These are phyloP conservation scores for Penicillium sp. DNA, from an alignment of 2,329 filamentous ascomycete species.

Conservation along the genomic window DNA sequence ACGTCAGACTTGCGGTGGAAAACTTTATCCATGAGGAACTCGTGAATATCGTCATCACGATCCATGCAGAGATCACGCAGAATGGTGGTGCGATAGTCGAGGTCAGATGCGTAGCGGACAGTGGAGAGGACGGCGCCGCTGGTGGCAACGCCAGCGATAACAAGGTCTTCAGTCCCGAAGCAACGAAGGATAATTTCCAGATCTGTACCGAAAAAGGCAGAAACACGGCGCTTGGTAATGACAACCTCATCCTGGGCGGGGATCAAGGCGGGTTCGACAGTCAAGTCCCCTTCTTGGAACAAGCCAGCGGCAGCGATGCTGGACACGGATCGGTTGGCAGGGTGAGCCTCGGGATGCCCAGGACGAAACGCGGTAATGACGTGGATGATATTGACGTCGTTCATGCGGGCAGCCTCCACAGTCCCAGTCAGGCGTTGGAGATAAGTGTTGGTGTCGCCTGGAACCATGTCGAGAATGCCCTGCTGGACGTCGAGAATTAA, in stretches of 20 bases:
- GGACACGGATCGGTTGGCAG: conserved; percentile 29
- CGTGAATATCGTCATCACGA: conserved; percentile 37
- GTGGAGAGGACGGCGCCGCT: conserved; percentile 46
- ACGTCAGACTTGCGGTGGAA: conserved; percentile 37
- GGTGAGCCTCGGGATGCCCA: conserved; percentile 36
- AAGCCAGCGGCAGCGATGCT: conserved; percentile 22
- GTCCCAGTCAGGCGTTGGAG: conserved; percentile 29
- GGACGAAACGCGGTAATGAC: conserved; percentile 39
- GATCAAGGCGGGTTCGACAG: conserved; percentile 28
- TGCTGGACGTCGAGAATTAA: conserved; percentile 44
- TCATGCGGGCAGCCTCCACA: conserved; percentile 31
- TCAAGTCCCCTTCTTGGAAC: conserved; percentile 31
- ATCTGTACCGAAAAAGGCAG: conserved; percentile 41
- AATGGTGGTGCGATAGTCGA: conserved; percentile 42
- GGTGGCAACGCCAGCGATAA: conserved; percentile 41
- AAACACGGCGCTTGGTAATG: conserved; percentile 43
- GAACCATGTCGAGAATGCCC: conserved; percentile 32
- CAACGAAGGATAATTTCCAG: conserved; percentile 42
- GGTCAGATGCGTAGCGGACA: conserved; percentile 40
- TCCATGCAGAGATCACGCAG: conserved; percentile 45
- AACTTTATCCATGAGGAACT: conserved; percentile 39
- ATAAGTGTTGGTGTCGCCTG: conserved; percentile 25
- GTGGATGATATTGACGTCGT: conserved; percentile 37
- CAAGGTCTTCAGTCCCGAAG: conserved; percentile 32
- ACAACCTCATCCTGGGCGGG: conserved; percentile 34